These are phyloP conservation scores for Flueggea neowawraea DNA, from an alignment of 441 rosid species.

Conservation along the genomic window DNA sequence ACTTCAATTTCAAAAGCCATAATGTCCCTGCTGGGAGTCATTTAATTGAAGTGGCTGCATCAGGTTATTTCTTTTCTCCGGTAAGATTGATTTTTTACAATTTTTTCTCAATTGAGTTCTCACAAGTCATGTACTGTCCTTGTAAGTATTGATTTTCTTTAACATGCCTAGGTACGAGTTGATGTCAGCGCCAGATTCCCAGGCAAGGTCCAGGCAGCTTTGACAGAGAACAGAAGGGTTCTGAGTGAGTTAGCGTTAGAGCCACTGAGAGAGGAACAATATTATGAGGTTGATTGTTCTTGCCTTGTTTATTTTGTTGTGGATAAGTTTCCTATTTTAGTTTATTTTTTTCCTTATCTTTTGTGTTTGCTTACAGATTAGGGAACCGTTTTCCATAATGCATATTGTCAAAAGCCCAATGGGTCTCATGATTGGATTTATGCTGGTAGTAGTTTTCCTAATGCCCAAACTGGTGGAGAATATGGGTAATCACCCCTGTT, in stretches of 20 bases:
- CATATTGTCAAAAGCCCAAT: slow-evolving; percentile 90
- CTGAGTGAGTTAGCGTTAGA: slow-evolving; percentile 86
- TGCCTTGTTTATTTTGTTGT: slow-evolving; percentile 6
- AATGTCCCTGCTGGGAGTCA: slow-evolving; percentile 94
- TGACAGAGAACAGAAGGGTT: slow-evolving; percentile 91
- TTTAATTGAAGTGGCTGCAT: slow-evolving; percentile 87
- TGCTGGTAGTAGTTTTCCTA: slow-evolving; percentile 83
- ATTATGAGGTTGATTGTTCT: slow-evolving; percentile 66
- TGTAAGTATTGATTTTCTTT: slow-evolving; percentile 8
- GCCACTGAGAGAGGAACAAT: slow-evolving; percentile 79
- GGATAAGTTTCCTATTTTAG: neutral
- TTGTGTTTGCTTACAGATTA: slow-evolving; percentile 47
- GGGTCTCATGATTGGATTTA: slow-evolving; percentile 99
- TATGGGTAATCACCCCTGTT: slow-evolving; percentile 60
- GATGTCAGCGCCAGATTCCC: slow-evolving; percentile 97
- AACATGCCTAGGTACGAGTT: slow-evolving; percentile 69
- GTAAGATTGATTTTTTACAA: slow-evolving; percentile 35
- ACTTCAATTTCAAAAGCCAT: slow-evolving; percentile 51
- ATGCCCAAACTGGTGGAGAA: slow-evolving; percentile 98
- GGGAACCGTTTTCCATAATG: slow-evolving; percentile 92
- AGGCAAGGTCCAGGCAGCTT: slow-evolving; percentile 94
- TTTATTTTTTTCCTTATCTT: slow-evolving; percentile 14
- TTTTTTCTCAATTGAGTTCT: slow-evolving; percentile 1
- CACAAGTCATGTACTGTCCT: slow-evolving; percentile 3
- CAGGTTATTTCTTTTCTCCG: slow-evolving; percentile 94